phyloP scores from a whole-genome alignment of 2,329 filamentous ascomycete species.

The Verticillium nonalfalfae region DNA sequence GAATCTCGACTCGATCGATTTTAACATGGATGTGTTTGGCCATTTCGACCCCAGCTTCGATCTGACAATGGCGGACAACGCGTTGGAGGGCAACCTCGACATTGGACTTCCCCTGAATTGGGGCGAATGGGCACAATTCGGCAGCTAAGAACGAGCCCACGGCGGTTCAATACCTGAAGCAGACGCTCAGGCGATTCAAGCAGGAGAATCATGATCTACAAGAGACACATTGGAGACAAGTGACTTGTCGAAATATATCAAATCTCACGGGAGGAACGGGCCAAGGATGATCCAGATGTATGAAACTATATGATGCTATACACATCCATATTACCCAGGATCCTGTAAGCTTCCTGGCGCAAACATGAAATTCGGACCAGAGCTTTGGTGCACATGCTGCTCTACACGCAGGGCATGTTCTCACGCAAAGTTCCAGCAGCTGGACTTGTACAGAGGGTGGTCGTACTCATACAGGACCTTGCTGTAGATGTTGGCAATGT shows the following conservation, averaged over 20 bases:
- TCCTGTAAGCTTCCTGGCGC: no score
- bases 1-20: conserved; percentile 26
- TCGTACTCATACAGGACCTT: conserved; percentile 9
- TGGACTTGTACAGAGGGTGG: conserved; percentile 9
- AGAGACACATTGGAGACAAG: no score
- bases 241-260: no score
- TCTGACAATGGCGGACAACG: conserved; percentile 46
- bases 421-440: conserved; percentile 9
- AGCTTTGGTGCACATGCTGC: background rate
- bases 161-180: no score
- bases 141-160: conserved; percentile 9
- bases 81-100: conserved; percentile 47
- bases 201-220: no score
- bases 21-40: conserved; percentile 44
- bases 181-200: no score
- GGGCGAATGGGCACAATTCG: conserved; percentile 35
- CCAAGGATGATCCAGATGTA: no score
- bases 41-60: conserved; percentile 51
- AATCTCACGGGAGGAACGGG: no score
- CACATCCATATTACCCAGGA: no score
- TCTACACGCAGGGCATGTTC: background rate
- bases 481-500: conserved; percentile 8
- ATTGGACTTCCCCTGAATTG: conserved; percentile 47
- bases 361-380: background rate
- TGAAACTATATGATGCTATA: conserved; percentile 8